Evolutionary conservation across 1,139 yeast species (phyloP).

Genomic region (Kodamaea arcana): DNA sequence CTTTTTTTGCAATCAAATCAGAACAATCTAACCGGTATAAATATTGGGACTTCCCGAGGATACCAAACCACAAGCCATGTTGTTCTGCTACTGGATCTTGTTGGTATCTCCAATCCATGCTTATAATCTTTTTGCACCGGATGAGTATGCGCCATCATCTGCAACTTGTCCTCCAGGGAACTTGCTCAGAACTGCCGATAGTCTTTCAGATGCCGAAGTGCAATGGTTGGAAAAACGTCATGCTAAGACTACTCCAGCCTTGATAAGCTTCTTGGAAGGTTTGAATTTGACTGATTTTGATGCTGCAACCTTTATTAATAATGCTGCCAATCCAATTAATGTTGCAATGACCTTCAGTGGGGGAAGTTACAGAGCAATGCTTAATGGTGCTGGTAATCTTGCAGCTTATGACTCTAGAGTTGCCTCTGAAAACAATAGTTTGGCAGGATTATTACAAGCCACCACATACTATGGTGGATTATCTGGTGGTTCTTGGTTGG

Average conservation of each 20-base stretch:
- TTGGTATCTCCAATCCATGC: neutral
- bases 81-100: neutral
- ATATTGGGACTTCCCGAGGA: neutral
- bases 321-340: conserved; percentile 30
- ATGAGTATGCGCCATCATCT: conserved; percentile 54
- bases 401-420: conserved; percentile 78
- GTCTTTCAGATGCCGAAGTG: conserved; percentile 31
- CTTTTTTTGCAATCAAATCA: neutral
- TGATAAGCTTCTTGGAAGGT: conserved; percentile 30
- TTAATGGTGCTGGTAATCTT: conserved; percentile 79
- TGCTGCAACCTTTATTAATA: conserved; percentile 12
- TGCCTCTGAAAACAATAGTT: conserved; percentile 29
- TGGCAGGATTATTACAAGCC: conserved; percentile 20
- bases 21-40: neutral
- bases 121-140: neutral
- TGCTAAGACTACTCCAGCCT: conserved; percentile 45
- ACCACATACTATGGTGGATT: conserved; percentile 21
- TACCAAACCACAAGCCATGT: neutral
- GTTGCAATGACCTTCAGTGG: conserved; percentile 84
- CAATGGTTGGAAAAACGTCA: conserved; percentile 48
- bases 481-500: conserved; percentile 22
- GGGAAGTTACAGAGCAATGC: conserved; percentile 91
- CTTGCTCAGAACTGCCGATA: conserved; percentile 22
- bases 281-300: conserved; percentile 16
- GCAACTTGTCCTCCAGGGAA: conserved; percentile 40